Percentiles rank a stretch among this genome's conserved stretches.
These are phyloP conservation scores for Backusella macrospora DNA, from an alignment of 192 early-diverging fungal genomes.

Conservation along the genomic window DNA sequence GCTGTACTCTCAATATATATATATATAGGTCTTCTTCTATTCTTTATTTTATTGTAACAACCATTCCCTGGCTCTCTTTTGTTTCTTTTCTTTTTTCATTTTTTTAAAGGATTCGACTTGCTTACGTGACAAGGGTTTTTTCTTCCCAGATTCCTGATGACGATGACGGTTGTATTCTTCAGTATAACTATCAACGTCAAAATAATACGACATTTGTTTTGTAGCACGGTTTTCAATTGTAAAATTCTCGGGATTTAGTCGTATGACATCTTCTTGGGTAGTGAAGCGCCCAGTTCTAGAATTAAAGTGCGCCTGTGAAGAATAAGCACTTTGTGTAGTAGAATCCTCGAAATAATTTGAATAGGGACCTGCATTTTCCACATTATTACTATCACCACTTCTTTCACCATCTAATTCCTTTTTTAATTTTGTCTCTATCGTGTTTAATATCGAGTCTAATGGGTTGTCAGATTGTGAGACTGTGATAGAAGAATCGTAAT, in stretches of 20 bases:
- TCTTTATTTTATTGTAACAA: constrained; percentile 21
- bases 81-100: constrained; percentile 45
- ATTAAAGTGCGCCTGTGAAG: constrained; percentile 42
- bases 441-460: constrained; percentile 43
- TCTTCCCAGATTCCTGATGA: constrained; percentile 1
- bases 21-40: background rate
- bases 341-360: background rate
- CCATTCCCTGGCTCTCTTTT: constrained; percentile 42
- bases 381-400: background rate
- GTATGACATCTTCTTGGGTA: constrained; percentile 26
- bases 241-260: constrained; percentile 40
- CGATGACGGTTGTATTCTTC: constrained; percentile 30
- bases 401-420: constrained; percentile 31
- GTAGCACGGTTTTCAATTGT: constrained; percentile 40
- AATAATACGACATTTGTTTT: constrained; percentile 45
- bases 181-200: constrained; percentile 46
- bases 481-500: background rate
- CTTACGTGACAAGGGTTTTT: constrained; percentile 33
- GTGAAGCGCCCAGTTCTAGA: constrained; percentile 43
- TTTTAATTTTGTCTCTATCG: constrained; percentile 45
- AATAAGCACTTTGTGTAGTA: constrained; percentile 20
- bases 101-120: constrained; percentile 41
- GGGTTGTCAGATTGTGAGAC: constrained; percentile 12
- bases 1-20: background rate
- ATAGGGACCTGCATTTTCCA: background rate